A percentile compares a stretch with the other conserved stretches of the same genome.
These are phyloP conservation scores for Sporisorium sorghi DNA, from an alignment of 1,284 basidiomycete genomes.

Conservation along the genomic window DNA sequence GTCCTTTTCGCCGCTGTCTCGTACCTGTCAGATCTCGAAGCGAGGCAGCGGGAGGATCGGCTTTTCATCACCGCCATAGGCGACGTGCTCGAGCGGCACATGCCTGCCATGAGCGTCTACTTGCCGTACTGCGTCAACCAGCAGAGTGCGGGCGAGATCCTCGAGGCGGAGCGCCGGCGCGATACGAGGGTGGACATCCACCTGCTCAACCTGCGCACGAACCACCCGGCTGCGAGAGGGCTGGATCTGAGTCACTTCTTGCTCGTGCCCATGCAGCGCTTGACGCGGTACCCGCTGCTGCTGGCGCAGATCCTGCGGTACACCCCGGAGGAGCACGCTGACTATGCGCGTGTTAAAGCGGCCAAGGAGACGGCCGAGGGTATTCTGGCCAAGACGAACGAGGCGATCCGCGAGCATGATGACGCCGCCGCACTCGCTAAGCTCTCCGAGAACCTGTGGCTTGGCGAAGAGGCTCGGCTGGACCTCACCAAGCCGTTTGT, in stretches of 20 bases:
- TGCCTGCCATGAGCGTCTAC: slow-evolving; percentile 82
- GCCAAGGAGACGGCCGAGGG: slow-evolving; percentile 78
- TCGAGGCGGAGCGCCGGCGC: slow-evolving; percentile 79
- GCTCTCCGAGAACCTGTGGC: slow-evolving; percentile 83
- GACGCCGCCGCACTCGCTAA: slow-evolving; percentile 78
- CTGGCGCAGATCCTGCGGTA: slow-evolving; percentile 92
- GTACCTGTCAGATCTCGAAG: slow-evolving; percentile 78
- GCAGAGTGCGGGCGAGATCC: slow-evolving; percentile 79
- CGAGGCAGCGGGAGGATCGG: slow-evolving; percentile 87
- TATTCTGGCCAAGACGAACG: slow-evolving; percentile 85
- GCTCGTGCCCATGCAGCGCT: slow-evolving; percentile 91
- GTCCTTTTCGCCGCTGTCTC: slow-evolving; percentile 38
- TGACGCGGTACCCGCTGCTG: slow-evolving; percentile 93
- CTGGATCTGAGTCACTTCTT: slow-evolving; percentile 90
- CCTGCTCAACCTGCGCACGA: slow-evolving; percentile 80
- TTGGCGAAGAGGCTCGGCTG: slow-evolving; percentile 68
- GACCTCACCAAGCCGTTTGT: slow-evolving; percentile 88
- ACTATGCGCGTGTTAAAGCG: slow-evolving; percentile 74
- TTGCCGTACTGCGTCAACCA: slow-evolving; percentile 94
- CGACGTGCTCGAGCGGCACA: slow-evolving; percentile 81
- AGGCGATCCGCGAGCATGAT: slow-evolving; percentile 87
- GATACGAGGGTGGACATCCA: slow-evolving; percentile 77
- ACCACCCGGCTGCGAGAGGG: slow-evolving; percentile 80
- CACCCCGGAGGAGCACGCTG: slow-evolving; percentile 88
- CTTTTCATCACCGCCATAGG: slow-evolving; percentile 88